These are phyloP conservation scores for Middelhovenomyces tepae DNA, from an alignment of 805 yeast species.

Conservation along the genomic window DNA sequence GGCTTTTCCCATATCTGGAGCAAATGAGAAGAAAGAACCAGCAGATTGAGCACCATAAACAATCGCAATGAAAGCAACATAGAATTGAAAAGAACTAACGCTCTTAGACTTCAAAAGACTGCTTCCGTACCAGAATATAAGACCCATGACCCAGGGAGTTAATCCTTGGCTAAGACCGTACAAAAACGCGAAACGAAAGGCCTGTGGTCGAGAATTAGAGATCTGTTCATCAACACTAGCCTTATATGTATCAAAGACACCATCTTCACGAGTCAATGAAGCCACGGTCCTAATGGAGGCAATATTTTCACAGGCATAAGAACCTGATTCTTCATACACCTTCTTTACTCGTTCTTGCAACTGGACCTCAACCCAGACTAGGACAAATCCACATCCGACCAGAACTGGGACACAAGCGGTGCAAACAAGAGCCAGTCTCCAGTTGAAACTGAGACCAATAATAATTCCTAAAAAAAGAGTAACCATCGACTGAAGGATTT, in stretches of 20 bases:
- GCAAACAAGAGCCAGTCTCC: conserved; percentile 34
- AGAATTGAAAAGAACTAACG: conserved; percentile 28
- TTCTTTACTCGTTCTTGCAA: conserved; percentile 30
- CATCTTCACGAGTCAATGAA: conserved; percentile 33
- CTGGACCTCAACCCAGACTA: conserved; percentile 26
- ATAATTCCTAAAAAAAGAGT: conserved; percentile 32
- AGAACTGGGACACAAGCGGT: conserved; percentile 31
- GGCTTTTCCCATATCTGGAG: conserved; percentile 38
- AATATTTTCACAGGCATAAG: conserved; percentile 33
- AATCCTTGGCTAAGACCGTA: conserved; percentile 33
- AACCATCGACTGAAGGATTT: conserved; percentile 28
- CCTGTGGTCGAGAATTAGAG: conserved; percentile 20
- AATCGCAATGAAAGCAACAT: conserved; percentile 31
- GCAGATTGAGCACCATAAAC: conserved; percentile 36
- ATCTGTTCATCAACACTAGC: conserved; percentile 25
- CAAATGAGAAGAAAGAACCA: conserved; percentile 31
- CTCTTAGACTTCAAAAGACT: conserved; percentile 26
- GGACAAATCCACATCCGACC: conserved; percentile 32
- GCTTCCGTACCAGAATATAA: conserved; percentile 37
- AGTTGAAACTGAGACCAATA: conserved; percentile 30
- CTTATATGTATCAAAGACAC: conserved; percentile 26
- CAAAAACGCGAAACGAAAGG: conserved; percentile 26
- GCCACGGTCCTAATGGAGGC: conserved; percentile 35
- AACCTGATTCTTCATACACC: conserved; percentile 32
- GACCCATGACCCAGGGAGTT: conserved; percentile 32